Conservation (phyloP, 768 basidiomycete species). For the Pholiota conissans region DNA sequence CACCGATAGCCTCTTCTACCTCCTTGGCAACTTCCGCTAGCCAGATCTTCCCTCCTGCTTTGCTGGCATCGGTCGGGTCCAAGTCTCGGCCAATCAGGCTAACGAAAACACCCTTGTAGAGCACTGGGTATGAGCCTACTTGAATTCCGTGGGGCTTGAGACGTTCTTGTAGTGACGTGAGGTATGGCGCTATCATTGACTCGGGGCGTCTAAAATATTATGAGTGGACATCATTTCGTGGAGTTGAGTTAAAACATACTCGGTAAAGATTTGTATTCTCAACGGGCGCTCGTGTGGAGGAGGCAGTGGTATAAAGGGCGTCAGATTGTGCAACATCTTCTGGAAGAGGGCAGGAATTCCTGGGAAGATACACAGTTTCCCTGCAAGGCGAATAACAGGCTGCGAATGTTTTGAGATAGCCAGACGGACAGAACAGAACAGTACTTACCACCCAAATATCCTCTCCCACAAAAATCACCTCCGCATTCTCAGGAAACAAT, state of each 20-base stretch:
- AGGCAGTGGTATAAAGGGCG: conserved; percentile 77
- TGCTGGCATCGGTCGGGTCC: conserved; percentile 31
- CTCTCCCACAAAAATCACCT: conserved; percentile 75
- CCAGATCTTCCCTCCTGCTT: conserved; percentile 41
- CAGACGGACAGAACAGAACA: neutral
- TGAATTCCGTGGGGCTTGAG: conserved; percentile 76
- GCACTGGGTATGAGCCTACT: conserved; percentile 75
- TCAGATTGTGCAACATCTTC: conserved; percentile 73
- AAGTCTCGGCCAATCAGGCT: conserved; percentile 61
- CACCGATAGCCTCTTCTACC: conserved; percentile 58
- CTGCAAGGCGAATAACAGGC: conserved; percentile 85
- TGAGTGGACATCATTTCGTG: no score
- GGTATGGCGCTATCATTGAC: conserved; percentile 80
- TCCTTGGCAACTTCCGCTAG: conserved; percentile 60
- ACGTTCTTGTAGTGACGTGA: conserved; percentile 74
- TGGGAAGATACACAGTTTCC: conserved; percentile 89
- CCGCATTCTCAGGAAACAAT: conserved; percentile 75
- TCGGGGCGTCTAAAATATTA: conserved; percentile 68
- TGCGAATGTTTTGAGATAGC: conserved; percentile 26
- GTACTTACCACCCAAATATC: conserved; percentile 84
- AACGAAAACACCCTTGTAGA: conserved; percentile 68
- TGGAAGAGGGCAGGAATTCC: conserved; percentile 88
- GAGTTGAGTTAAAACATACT: no score
- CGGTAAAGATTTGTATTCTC: conserved; percentile 82
- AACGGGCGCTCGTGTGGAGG: conserved; percentile 71